Base-by-base conservation (phyloP, 31 red algal genomes). In the Asparagopsis taxiformis region DNA sequence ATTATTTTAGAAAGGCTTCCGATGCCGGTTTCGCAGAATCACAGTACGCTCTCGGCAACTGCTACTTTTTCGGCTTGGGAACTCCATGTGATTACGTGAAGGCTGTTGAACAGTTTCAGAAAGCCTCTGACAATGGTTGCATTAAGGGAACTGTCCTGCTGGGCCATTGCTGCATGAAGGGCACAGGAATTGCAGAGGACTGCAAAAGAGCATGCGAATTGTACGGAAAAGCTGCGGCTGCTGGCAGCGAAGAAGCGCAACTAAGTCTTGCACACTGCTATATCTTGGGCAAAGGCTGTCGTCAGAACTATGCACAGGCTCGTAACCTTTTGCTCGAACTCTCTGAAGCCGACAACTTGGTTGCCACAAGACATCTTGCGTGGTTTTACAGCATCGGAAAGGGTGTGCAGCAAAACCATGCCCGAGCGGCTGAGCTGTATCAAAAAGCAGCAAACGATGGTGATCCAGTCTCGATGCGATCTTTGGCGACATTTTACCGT, bases 401-500 rank as follows among this genome's bases (percentile, higher is more conserved):
- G n/a, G 31, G 56, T 46, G 56, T 75, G n/a, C 21, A 62, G 37
- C 72, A 62, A 20, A 55, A 62, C 41, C 63, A 62, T 51, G 37
- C 21, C 22, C 55, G 39, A 4, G 72, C 72, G 28, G 59, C 56
- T 19, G 31, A 62, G 20, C 41, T 77, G 22, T 77, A 77, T 33
- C 49, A 51, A 37, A 26, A 44, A 33, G 71, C 71, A 29, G 53
- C 55, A 38, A 21, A 44, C 19, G 11, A 9, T 16, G 71, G 71
- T 8, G 71, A 88, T 65, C 29, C 39, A 0, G 54, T 49, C 3
- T 46, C 74, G 11, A 74, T 46, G 52, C 31, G 37, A 13, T 50
- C 22, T 21, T 59, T 89, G 8, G 85, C 51, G 38, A 36, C 30
- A 1, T 80, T 55, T 53, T 80, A 79, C 58, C 34, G 68, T 15